Evolutionary conservation across 2,329 filamentous ascomycete species (phyloP), one percentile per base, ranked within the genome.

Genomic region (Shiraia sp.): DNA sequence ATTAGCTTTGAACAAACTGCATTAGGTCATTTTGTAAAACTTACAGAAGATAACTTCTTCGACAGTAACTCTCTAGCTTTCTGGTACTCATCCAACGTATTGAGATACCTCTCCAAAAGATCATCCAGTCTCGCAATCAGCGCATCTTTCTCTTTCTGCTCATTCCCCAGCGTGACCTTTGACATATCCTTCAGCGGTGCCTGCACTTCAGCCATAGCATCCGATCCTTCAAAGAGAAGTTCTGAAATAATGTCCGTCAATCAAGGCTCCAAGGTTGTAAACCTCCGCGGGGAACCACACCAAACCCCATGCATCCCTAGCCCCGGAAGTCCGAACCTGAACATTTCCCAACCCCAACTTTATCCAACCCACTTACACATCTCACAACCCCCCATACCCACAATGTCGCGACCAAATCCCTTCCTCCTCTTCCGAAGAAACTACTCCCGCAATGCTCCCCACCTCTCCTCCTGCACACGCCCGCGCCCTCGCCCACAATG

Each of bases 51-150:
- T 50, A 88, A 79, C 14, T 80, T 69, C 10, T 65, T 60, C 30
- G 74, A 73, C 26, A 90, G 75, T 30, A 76, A 64, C 17, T 72
- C 61, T 45, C 81, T 80, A 3, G 87, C 77, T 14, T 68, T 66
- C 10, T 81, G 80, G 72, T 91, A 90, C 56, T 82, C 73, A 63
- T 90, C 78, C 1, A 91, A 71, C 1, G 87, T 75, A 39, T 63
- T 47, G 8, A 92, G 79, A 61, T 90, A 89, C 24, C 74, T 77
- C 65, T 80, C 78, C 16, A 90, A 74, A 19, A 89, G 76, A 35
- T 59, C 50, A 64, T 90, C 87, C 40, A 90, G 80, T 23, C 56
- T 51, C 53, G 62, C 59, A 58, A 75, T 45, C 19, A 73, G 53
- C 7, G 42, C 51, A 10, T 63, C 54, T 44, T 57, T 63, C 2